Evolutionary conservation across 2,329 filamentous ascomycete genomes (phyloP).

Genomic region (Fusarium illudens): DNA sequence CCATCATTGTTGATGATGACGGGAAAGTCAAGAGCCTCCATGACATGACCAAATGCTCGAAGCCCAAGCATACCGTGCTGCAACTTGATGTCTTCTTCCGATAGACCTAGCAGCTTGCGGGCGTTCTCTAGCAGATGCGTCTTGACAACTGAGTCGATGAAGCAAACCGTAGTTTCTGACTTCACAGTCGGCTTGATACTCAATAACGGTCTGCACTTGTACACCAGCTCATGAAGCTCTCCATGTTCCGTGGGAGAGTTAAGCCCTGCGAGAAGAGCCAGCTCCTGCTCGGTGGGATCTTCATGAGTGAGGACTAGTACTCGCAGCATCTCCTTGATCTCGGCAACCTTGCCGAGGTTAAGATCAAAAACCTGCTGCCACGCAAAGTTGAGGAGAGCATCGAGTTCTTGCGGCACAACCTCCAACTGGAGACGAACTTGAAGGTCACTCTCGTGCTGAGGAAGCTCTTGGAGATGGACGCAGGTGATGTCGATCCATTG

Average conservation of each 20-base stretch:
- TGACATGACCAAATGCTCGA: constrained; percentile 50
- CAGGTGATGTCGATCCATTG: constrained; percentile 56
- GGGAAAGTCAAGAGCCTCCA: constrained; percentile 46
- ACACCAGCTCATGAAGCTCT: constrained; percentile 48
- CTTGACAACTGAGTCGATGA: constrained; percentile 45
- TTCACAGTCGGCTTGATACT: constrained; percentile 33
- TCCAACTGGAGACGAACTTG: constrained; percentile 51
- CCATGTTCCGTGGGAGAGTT: constrained; percentile 44
- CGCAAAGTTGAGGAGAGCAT: constrained; percentile 48
- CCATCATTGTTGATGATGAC: neutral
- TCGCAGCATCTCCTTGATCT: constrained; percentile 54
- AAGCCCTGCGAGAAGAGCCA: constrained; percentile 50
- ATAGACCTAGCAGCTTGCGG: constrained; percentile 45
- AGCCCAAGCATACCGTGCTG: constrained; percentile 54
- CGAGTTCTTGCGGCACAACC: constrained; percentile 51
- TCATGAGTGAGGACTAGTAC: constrained; percentile 52
- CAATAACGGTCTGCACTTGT: constrained; percentile 51
- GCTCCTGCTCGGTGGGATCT: constrained; percentile 51
- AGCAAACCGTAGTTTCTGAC: constrained; percentile 27
- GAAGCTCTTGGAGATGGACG: constrained; percentile 52
- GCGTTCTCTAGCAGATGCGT: constrained; percentile 51
- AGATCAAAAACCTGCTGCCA: constrained; percentile 50
- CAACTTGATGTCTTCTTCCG: constrained; percentile 50
- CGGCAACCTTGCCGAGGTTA: constrained; percentile 45
- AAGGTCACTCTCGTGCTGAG: constrained; percentile 49